Conservation (phyloP, 2,329 filamentous ascomycete species). For the Aspergillus sp. region DNA sequence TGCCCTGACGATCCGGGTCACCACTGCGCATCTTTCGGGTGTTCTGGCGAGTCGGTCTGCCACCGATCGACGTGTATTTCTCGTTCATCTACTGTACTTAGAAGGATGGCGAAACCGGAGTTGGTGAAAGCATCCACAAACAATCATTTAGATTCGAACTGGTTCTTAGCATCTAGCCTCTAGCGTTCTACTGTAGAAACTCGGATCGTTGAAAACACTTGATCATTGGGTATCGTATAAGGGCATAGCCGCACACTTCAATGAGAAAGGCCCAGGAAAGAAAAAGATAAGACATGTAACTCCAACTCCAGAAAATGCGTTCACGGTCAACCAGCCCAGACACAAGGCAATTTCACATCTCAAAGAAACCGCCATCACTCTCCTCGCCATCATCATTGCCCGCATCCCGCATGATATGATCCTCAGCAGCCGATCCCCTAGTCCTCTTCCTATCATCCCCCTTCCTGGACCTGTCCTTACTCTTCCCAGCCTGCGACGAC, state of each 20-base stretch:
- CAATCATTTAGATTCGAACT: slow-evolving; percentile 2
- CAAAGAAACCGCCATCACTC: slow-evolving; percentile 47
- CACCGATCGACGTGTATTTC: background rate
- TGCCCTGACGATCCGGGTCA: background rate
- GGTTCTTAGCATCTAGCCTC: background rate
- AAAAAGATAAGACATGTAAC: background rate
- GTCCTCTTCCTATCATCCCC: slow-evolving; percentile 2
- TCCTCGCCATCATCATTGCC: slow-evolving; percentile 27
- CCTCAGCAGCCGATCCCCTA: background rate
- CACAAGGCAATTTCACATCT: slow-evolving; percentile 22
- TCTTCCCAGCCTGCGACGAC: slow-evolving; percentile 3
- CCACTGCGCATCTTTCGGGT: background rate
- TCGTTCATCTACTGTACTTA: slow-evolving; percentile 13
- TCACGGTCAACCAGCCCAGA: background rate
- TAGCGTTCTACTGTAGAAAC: slow-evolving; percentile 1
- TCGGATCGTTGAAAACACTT: slow-evolving; percentile 9
- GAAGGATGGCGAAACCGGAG: slow-evolving; percentile 18
- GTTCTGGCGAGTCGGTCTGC: background rate
- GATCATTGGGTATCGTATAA: slow-evolving; percentile 22
- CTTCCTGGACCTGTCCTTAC: slow-evolving; percentile 2
- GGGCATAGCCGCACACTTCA: slow-evolving; percentile 8
- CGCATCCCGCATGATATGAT: slow-evolving; percentile 11
- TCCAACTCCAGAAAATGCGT: slow-evolving; percentile 26
- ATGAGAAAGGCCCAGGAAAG: background rate
- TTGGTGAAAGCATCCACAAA: slow-evolving; percentile 12